Conservation (phyloP, 768 basidiomycete genomes). For the Chalciporus chontae region DNA sequence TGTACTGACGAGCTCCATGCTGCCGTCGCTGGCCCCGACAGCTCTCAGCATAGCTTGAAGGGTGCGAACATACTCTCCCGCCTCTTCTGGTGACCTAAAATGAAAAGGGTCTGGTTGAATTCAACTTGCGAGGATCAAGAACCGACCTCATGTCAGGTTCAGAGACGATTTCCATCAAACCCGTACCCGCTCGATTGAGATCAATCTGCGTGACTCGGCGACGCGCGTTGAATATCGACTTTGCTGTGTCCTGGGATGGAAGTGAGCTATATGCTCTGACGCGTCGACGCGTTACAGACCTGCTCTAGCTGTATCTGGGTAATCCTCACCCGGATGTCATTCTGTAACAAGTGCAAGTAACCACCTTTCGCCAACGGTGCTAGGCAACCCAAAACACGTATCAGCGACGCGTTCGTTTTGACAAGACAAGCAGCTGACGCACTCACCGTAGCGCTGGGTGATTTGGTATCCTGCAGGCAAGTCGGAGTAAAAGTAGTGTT, state of each 20-base stretch:
- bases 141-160: constrained; percentile 79
- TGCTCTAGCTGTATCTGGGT: constrained; percentile 96
- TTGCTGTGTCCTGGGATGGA: constrained; percentile 78
- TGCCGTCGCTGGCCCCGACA: constrained; percentile 87
- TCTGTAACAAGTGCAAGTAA: constrained; percentile 42
- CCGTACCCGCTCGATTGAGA: constrained; percentile 86
- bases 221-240: constrained; percentile 61
- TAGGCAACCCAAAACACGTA: constrained; percentile 28
- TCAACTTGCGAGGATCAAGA: neutral
- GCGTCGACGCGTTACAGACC: constrained; percentile 40
- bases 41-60: constrained; percentile 80
- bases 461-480: constrained; percentile 95
- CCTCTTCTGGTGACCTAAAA: constrained; percentile 78
- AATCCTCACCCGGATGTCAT: constrained; percentile 60
- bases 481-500: constrained; percentile 98
- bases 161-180: constrained; percentile 94
- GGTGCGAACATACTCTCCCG: constrained; percentile 78
- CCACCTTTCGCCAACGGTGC: constrained; percentile 80
- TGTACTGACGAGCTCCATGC: constrained; percentile 87
- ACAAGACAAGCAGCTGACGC: neutral
- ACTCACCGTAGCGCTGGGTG: constrained; percentile 86
- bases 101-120: neutral
- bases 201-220: constrained; percentile 64
- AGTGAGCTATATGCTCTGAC: neutral
- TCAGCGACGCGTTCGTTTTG: neutral